Evolutionary conservation across 768 basidiomycete genomes (phyloP).

Genomic region (Pilatotrama ljubarskyi): DNA sequence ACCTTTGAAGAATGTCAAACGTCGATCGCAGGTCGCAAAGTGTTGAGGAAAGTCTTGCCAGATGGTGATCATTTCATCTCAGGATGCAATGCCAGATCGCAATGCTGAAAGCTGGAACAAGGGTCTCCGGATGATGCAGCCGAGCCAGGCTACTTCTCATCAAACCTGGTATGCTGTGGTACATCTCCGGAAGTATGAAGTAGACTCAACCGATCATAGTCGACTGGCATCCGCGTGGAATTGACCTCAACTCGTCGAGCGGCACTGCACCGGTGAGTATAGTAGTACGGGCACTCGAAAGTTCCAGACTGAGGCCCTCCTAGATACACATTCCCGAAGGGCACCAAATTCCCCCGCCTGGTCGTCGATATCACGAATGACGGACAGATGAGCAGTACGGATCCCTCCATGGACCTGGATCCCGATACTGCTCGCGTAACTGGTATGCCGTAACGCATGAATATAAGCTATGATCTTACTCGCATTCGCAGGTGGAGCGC

Average conservation of each 20-base stretch:
- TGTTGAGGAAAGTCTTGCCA: conserved; percentile 45
- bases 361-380: conserved; percentile 65
- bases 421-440: conserved; percentile 49
- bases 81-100: neutral
- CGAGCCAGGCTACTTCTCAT: conserved; percentile 66
- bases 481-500: conserved; percentile 35
- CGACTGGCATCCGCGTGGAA: conserved; percentile 57
- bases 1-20: conserved; percentile 54
- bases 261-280: conserved; percentile 53
- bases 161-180: conserved; percentile 53
- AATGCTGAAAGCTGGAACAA: conserved; percentile 24
- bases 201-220: conserved; percentile 33
- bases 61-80: conserved; percentile 40
- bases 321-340: conserved; percentile 34
- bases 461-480: neutral
- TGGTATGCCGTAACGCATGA: conserved; percentile 32
- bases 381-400: conserved; percentile 51
- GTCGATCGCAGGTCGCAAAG: conserved; percentile 45
- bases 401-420: conserved; percentile 50
- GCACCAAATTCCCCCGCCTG: conserved; percentile 44
- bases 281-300: conserved; percentile 21
- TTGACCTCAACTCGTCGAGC: conserved; percentile 59
- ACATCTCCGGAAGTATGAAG: conserved; percentile 51
- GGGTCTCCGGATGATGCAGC: conserved; percentile 61
- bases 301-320: conserved; percentile 31